Conservation (phyloP, 805 yeast species). For the Candida verbasci region DNA sequence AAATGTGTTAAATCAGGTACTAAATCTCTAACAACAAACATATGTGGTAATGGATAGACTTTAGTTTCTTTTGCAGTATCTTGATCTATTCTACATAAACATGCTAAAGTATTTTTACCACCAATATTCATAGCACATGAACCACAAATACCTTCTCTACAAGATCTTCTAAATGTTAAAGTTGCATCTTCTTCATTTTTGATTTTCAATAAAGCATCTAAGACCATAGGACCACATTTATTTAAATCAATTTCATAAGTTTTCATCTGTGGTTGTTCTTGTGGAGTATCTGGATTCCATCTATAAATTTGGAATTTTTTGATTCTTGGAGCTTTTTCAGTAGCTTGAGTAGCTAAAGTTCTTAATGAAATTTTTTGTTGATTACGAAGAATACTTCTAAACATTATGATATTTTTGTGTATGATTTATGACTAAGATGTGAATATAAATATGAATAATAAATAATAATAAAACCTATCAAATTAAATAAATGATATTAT, state of each 20-base stretch:
- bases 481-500: not conserved
- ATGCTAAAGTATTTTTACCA: conserved; percentile 94
- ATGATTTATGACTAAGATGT: not conserved
- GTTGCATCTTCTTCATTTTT: conserved; percentile 96
- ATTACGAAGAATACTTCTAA: conserved; percentile 11
- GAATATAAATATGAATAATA: not conserved
- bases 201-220: conserved; percentile 91
- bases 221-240: conserved; percentile 95
- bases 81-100: conserved; percentile 89
- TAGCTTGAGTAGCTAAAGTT: conserved; percentile 49
- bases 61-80: conserved; percentile 71
- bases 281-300: conserved; percentile 98
- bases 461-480: not conserved
- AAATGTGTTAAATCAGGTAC: conserved; percentile 97
- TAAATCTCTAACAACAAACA: conserved; percentile 94
- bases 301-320: conserved; percentile 92
- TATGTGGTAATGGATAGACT: conserved; percentile 96
- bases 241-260: conserved; percentile 81
- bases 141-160: conserved; percentile 99
- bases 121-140: conserved; percentile 99
- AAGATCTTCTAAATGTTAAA: conserved; percentile 93
- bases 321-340: conserved; percentile 48
- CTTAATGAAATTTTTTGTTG: conserved; percentile 14
- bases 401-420: conserved; percentile 3
- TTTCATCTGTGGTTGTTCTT: conserved; percentile 82